A percentile compares a stretch with the other conserved stretches of the same genome.
These are phyloP conservation scores for Elaeis guineensis DNA, from an alignment of 176 grass and related monocot species.

Conservation along the genomic window DNA sequence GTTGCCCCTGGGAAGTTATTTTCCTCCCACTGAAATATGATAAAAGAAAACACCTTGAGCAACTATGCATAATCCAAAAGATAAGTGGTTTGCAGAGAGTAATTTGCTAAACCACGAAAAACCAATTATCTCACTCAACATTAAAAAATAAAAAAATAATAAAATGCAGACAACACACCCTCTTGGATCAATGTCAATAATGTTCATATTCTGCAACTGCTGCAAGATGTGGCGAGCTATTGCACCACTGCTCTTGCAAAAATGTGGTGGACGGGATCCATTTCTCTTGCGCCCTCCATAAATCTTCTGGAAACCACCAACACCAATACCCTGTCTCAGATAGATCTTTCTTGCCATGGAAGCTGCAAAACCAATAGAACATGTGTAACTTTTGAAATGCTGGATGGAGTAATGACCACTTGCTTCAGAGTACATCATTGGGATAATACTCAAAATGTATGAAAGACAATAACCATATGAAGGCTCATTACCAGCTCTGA, in stretches of 20 bases:
- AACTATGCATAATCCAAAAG: no score
- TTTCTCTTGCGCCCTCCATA: conserved; percentile 67
- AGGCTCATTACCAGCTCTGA: conserved; percentile 44
- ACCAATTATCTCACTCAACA: no score
- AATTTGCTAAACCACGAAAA: no score
- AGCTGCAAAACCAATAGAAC: conserved; percentile 18
- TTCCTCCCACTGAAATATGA: no score
- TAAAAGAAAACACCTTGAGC: no score
- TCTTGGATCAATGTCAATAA: conserved; percentile 53
- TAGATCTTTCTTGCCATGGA: conserved; percentile 77
- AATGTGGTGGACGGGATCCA: conserved; percentile 40
- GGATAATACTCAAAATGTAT: no score
- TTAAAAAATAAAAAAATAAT: no score
- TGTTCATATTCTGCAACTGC: conserved; percentile 57
- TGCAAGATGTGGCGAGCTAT: conserved; percentile 64
- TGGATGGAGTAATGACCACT: no score
- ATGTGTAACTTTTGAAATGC: no score
- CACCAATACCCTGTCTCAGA: conserved; percentile 64
- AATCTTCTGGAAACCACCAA: conserved; percentile 74
- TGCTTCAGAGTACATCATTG: no score
- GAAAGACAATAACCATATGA: not conserved
- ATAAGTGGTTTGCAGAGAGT: no score
- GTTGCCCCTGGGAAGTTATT: no score
- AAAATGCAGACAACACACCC: conserved; percentile 25
- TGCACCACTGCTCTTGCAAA: conserved; percentile 74